These are phyloP conservation scores for Bolboschoenus planiculmis DNA, from an alignment of 176 grass and related monocot genomes.

Conservation along the genomic window DNA sequence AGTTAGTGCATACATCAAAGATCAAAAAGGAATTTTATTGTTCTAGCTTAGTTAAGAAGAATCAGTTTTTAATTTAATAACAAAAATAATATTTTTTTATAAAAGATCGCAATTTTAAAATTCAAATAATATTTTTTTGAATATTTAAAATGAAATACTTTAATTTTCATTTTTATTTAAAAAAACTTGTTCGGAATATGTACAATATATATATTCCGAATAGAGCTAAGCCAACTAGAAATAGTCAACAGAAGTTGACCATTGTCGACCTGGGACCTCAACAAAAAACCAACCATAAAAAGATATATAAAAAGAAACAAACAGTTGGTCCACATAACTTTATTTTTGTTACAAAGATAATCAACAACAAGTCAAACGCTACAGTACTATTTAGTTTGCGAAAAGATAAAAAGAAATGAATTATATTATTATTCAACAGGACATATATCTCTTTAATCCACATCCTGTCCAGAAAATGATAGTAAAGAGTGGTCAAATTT, in stretches of 20 bases:
- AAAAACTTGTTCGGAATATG: no score
- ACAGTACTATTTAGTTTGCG: neutral
- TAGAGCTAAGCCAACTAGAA: neutral
- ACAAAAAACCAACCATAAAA: neutral
- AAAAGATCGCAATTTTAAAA: no score
- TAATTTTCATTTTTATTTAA: no score
- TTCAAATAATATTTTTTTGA: no score
- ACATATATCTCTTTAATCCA: neutral
- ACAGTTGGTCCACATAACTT: neutral
- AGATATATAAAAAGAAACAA: neutral
- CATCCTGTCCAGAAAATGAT: neutral
- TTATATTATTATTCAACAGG: no score
- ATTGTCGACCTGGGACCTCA: neutral
- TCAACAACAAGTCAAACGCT: neutral
- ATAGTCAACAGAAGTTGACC: neutral
- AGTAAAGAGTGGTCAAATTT: neutral
- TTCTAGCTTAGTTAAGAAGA: no score
- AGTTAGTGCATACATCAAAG: no score
- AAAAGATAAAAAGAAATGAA: neutral
- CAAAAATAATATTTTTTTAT: no score
- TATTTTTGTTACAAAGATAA: neutral
- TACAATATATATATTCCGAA: no score
- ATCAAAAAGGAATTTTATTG: no score
- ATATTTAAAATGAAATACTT: no score
- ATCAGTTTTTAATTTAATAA: no score